Percentiles rank a stretch among this genome's conserved stretches.
Conservation (phyloP, 2,329 filamentous ascomycete species). For the Aspergillus calidoustus region DNA sequence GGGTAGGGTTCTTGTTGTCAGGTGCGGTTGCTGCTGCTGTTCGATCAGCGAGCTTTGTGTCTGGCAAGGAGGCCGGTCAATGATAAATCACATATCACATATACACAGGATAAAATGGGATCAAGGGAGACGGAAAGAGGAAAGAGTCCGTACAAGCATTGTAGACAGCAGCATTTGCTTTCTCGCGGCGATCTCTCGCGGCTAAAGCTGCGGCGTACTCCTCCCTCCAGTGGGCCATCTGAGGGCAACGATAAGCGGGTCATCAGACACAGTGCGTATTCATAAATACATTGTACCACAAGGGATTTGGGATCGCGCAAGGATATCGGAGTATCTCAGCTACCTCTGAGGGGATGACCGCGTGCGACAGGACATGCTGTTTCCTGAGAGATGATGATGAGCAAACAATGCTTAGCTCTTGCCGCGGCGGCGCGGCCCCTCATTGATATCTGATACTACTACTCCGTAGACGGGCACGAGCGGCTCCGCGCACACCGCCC, state of each 20-base stretch:
- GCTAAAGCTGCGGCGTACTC: slow-evolving; percentile 79
- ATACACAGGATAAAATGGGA: neutral
- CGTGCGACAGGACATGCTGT: slow-evolving; percentile 1
- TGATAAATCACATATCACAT: neutral
- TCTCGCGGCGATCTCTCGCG: slow-evolving; percentile 71
- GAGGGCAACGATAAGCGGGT: slow-evolving; percentile 23
- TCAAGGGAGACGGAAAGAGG: neutral
- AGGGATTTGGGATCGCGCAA: neutral
- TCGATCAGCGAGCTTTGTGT: slow-evolving; percentile 69
- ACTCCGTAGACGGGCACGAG: neutral
- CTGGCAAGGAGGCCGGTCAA: slow-evolving; percentile 42
- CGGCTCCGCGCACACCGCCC: slow-evolving; percentile 34
- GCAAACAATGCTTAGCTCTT: slow-evolving; percentile 13
- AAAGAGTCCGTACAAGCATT: slow-evolving; percentile 69
- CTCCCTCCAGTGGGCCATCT: slow-evolving; percentile 74
- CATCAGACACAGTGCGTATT: slow-evolving; percentile 12
- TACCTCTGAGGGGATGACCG: neutral
- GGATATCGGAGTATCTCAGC: neutral
- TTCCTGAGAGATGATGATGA: slow-evolving; percentile 17
- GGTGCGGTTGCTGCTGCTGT: slow-evolving; percentile 57
- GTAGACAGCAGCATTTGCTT: slow-evolving; percentile 69
- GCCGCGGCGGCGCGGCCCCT: neutral
- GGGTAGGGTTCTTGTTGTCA: slow-evolving; percentile 28
- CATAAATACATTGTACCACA: slow-evolving; percentile 19
- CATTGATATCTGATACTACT: neutral